Base-by-base conservation (phyloP, 441 rosid species). In the Pelargonium fulgidum region DNA sequence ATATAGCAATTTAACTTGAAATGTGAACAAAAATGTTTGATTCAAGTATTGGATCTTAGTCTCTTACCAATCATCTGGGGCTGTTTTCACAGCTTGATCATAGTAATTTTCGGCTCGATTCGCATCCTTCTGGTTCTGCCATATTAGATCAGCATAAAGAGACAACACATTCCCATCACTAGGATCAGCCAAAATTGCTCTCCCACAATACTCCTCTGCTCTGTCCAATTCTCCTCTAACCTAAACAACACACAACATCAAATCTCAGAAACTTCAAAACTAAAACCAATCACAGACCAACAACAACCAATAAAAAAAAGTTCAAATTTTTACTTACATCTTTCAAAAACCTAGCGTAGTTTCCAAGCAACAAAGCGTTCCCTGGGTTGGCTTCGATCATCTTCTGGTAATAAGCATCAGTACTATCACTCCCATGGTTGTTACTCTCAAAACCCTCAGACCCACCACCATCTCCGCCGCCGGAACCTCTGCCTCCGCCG, bases 321-420 rank as follows among this genome's bases (percentile, higher is more conserved):
- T 3, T 26, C 12, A 65, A 68, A 42, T 5, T 26, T 68, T 29
- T 22, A 50, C 5, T 62, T 78, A 90, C 97, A 89, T 88, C 94
- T 79, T 87, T 88, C 84, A 92, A 80, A 79, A 84, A 90, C 68
- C 68, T 88, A 0, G 95, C 93, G 65, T 92, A 90, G 72, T 92
- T 92, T 69, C 88, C 67, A 7, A 90, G 89, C 70, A 92, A 82
- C 62, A 88, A 83, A 3, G 86, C 67, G 47, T 90, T 88, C 64
- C 85, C 86, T 52, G 96, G 93, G 80, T 90, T 81, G 0, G 89
- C 96, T 64, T 88, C 85, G 63, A 90, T 88, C 96, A 90, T 88
- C 68, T 80, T 84, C 70, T 78, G 87, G 72, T 90, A 92, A 52
- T 83, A 90, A 64, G 67, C 72, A n/a, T 90, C 90, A 12, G 82